These are phyloP conservation scores for Spirogloea muscicola DNA, from an alignment of 139 green algal species.

Conservation along the genomic window DNA sequence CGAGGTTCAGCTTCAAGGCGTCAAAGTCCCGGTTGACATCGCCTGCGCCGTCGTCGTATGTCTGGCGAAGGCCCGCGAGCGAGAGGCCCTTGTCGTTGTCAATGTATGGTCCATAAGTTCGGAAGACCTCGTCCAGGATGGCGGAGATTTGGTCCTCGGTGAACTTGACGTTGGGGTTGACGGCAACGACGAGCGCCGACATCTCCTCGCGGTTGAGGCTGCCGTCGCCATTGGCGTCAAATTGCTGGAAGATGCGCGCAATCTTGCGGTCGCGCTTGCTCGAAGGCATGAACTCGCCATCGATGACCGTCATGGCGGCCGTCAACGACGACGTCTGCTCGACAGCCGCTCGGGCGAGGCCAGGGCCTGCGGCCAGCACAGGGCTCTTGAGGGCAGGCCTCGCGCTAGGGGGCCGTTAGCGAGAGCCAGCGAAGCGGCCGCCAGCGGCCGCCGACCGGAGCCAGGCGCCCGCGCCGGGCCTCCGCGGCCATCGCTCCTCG, in stretches of 20 bases:
- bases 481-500: no score
- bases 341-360: no score
- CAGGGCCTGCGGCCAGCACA: no score
- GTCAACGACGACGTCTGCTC: no score
- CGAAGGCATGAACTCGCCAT: neutral
- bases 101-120: constrained; percentile 51
- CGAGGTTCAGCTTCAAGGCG: constrained; percentile 33
- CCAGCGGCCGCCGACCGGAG: no score
- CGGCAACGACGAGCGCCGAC: constrained; percentile 47
- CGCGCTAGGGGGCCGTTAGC: no score
- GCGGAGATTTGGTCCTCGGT: constrained; percentile 44
- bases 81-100: constrained; percentile 33
- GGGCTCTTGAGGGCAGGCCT: no score
- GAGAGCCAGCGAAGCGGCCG: no score
- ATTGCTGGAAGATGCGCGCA: constrained; percentile 40
- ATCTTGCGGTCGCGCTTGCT: constrained; percentile 29
- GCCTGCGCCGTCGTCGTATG: constrained; percentile 51
- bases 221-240: constrained; percentile 46
- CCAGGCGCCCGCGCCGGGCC: no score
- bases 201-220: constrained; percentile 48
- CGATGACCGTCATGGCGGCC: neutral
- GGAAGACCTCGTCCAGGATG: constrained; percentile 54
- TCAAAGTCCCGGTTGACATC: constrained; percentile 52
- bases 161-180: constrained; percentile 49
- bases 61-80: constrained; percentile 41